These are phyloP conservation scores for Didymellaceae sp. DNA, from an alignment of 2,329 filamentous ascomycete species.

Conservation along the genomic window DNA sequence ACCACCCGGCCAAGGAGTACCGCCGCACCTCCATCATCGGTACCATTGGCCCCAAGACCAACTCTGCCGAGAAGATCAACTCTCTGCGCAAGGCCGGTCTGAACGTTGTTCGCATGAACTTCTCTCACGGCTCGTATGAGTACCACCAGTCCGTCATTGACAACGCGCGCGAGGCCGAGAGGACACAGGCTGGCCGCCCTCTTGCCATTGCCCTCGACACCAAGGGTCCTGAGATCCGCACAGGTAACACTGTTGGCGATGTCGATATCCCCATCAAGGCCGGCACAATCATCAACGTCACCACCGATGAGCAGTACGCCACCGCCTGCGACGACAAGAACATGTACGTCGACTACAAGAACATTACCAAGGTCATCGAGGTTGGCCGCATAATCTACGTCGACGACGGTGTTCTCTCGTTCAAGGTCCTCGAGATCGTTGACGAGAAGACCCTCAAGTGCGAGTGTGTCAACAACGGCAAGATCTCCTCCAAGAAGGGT, in stretches of 20 bases:
- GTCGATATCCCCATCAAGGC: slow-evolving; percentile 80
- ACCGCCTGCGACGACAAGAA: slow-evolving; percentile 85
- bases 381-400: slow-evolving; percentile 95
- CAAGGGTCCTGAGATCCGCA: slow-evolving; percentile 87
- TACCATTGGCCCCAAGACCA: slow-evolving; percentile 99
- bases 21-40: slow-evolving; percentile 98
- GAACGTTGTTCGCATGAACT: slow-evolving; percentile 99
- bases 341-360: slow-evolving; percentile 99
- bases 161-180: slow-evolving; percentile 88
- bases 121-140: slow-evolving; percentile 90
- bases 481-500: slow-evolving; percentile 98
- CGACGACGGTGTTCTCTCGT: slow-evolving; percentile 96
- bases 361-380: slow-evolving; percentile 98
- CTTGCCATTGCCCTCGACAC: slow-evolving; percentile 92
- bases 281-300: slow-evolving; percentile 90
- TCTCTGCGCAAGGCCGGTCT: slow-evolving; percentile 87
- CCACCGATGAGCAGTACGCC: slow-evolving; percentile 92
- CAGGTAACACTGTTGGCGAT: slow-evolving; percentile 75
- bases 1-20: slow-evolving; percentile 85
- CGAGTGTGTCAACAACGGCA: slow-evolving; percentile 93
- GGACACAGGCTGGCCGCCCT: slow-evolving; percentile 77
- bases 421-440: slow-evolving; percentile 86
- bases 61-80: slow-evolving; percentile 97
- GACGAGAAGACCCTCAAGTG: slow-evolving; percentile 89
- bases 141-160: slow-evolving; percentile 99